Conservation (phyloP, 2,329 filamentous ascomycete species). For the Colletotrichum plurivorum region DNA sequence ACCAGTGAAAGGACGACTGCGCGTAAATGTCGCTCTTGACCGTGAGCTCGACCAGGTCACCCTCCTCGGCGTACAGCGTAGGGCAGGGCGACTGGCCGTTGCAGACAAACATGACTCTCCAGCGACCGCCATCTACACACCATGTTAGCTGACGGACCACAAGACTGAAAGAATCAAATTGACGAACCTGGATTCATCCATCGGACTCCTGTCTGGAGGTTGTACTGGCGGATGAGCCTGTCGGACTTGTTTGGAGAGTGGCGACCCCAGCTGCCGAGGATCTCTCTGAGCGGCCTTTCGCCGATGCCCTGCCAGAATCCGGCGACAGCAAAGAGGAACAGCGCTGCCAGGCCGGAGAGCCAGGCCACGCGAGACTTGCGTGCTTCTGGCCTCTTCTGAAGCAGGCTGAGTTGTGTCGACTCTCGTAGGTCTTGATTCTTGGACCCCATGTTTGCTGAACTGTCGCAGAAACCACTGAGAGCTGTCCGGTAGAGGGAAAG, state of each 20-base stretch:
- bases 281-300: neutral
- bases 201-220: conserved; percentile 20
- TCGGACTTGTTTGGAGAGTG: neutral
- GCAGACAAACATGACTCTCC: conserved; percentile 35
- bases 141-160: neutral
- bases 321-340: conserved; percentile 3
- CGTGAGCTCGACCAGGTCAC: conserved; percentile 26
- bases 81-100: conserved; percentile 35
- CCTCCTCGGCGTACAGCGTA: conserved; percentile 29
- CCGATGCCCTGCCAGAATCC: neutral
- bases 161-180: fast-evolving
- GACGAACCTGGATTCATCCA: conserved; percentile 32
- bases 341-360: neutral
- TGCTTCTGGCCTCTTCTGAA: neutral
- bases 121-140: conserved; percentile 27
- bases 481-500: neutral
- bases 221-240: conserved; percentile 19
- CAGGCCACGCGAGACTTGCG: neutral
- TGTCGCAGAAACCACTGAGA: neutral
- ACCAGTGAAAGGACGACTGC: conserved; percentile 34
- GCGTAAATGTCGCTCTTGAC: conserved; percentile 28
- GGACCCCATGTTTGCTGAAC: conserved; percentile 20
- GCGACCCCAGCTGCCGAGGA: conserved; percentile 17
- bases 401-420: neutral
- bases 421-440: conserved; percentile 9